phyloP scores from a whole-genome alignment of 1,139 yeast genomes.

The Candida sp. region DNA sequence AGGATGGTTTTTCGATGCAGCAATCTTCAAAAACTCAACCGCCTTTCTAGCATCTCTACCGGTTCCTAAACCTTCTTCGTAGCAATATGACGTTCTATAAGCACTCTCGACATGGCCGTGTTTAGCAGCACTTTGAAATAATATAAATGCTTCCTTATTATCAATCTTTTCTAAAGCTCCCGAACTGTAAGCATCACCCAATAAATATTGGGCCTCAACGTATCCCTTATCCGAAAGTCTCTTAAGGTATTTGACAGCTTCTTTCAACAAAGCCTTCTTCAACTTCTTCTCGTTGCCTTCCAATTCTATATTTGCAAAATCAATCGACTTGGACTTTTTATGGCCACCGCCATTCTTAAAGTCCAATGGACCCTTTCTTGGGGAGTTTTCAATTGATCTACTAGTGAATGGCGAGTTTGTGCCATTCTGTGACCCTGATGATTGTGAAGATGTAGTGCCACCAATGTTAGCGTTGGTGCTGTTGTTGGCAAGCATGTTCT shows the following conservation, averaged over 20 bases:
- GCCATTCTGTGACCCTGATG: conserved; percentile 15
- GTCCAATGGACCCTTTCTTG: conserved; percentile 22
- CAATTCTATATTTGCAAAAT: conserved; percentile 21
- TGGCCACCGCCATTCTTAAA: conserved; percentile 14
- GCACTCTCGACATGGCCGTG: conserved; percentile 93
- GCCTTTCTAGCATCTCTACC: conserved; percentile 89
- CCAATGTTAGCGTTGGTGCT: conserved; percentile 2
- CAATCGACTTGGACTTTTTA: conserved; percentile 27
- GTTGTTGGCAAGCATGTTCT: conserved; percentile 6
- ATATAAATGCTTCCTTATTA: conserved; percentile 70
- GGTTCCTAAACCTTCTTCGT: conserved; percentile 94
- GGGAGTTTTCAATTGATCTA: conserved; percentile 28
- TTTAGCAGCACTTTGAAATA: conserved; percentile 91
- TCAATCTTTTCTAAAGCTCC: conserved; percentile 91
- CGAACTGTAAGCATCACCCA: conserved; percentile 87
- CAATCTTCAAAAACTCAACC: conserved; percentile 80
- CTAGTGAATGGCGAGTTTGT: conserved; percentile 16
- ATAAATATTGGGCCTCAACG: conserved; percentile 87
- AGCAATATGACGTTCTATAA: conserved; percentile 88
- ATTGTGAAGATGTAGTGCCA: conserved; percentile 14
- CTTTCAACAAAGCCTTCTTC: conserved; percentile 64
- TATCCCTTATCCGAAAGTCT: conserved; percentile 82
- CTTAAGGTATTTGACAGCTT: conserved; percentile 73
- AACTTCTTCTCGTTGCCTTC: conserved; percentile 34
- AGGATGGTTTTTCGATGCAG: conserved; percentile 91